Evolutionary conservation across 768 basidiomycete species (phyloP), one percentile per base, ranked within the genome.

Genomic region (Lentinula raphanica): DNA sequence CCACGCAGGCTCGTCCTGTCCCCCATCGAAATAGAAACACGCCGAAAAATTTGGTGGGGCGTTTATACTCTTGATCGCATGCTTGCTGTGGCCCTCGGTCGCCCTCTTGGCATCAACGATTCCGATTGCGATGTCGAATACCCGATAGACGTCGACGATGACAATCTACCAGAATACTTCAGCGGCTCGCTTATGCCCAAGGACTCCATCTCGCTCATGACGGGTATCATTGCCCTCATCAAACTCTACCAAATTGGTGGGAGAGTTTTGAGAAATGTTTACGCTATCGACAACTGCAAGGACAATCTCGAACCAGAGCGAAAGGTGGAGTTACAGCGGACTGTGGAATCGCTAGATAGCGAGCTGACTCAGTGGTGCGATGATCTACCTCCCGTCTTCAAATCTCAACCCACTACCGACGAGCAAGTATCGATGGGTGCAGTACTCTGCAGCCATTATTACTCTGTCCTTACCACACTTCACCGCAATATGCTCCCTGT

Each of bases 11-110:
- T 94, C 46, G 67, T 77, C 17, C 76, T 94, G 35, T 74, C 84
- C 19, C 76, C 86, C 36, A 81, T 90, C 39, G 91, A 95, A 70
- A 95, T 93, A 71, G 92, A 95, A 71, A 90, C 91, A 0, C 84
- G 92, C 29, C 79, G 88, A 61, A 93, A 94, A 73, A 87, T 94
- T 51, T 95, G 94, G 94, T 95, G 94, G 92, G 86, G 89, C 42
- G 90, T 94, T 27, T 96, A 96, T 66, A 86, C 86, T 25, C 76
- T 96, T 50, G 94, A 91, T 70, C 86, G 92, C 50, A 94, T 94
- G 90, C 86, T 96, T 19, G 94, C 94, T 23, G 83, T 95, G 54
- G 87, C 92, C 13, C 78, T 96, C 13, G 94, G 94, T 48, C 82
- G 94, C 9, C 94, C 94, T 2, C 81, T 95, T 56, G 94, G 92